These are phyloP conservation scores for Stropharia rugosoannulata DNA, from an alignment of 768 basidiomycete species.

Conservation along the genomic window DNA sequence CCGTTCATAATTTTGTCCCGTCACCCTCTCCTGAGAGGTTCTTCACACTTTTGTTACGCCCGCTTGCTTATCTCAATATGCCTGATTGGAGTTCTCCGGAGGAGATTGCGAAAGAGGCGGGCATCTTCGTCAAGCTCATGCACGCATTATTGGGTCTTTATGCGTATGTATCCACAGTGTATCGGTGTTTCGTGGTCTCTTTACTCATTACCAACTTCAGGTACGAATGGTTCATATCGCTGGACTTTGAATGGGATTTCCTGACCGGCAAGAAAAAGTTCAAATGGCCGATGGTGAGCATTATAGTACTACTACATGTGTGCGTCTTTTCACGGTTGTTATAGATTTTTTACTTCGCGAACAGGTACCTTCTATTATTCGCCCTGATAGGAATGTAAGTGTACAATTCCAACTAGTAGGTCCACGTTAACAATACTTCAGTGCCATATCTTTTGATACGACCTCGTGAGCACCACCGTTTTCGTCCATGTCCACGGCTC, in stretches of 20 bases:
- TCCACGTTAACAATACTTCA: conserved; percentile 16
- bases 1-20: not conserved
- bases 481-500: not conserved
- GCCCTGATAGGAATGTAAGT: conserved; percentile 70
- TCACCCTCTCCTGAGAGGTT: not conserved
- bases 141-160: conserved; percentile 60
- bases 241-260: conserved; percentile 64
- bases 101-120: conserved; percentile 47
- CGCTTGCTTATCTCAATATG: conserved; percentile 28
- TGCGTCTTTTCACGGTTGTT: not conserved
- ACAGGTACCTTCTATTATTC: conserved; percentile 63
- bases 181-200: not conserved
- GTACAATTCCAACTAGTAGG: not conserved
- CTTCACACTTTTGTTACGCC: not conserved
- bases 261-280: conserved; percentile 56
- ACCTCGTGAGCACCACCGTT: conserved; percentile 30
- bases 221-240: conserved; percentile 63
- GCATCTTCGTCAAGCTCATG: conserved; percentile 49
- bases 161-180: conserved; percentile 34
- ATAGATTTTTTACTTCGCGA: conserved; percentile 66
- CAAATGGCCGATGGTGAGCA: conserved; percentile 64
- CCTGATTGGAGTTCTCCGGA: conserved; percentile 52
- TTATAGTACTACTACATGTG: not conserved
- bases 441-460: conserved; percentile 51
- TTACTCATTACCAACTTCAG: conserved; percentile 27